Conservation (phyloP, 768 basidiomycete genomes). For the Sarcodon sp. region DNA sequence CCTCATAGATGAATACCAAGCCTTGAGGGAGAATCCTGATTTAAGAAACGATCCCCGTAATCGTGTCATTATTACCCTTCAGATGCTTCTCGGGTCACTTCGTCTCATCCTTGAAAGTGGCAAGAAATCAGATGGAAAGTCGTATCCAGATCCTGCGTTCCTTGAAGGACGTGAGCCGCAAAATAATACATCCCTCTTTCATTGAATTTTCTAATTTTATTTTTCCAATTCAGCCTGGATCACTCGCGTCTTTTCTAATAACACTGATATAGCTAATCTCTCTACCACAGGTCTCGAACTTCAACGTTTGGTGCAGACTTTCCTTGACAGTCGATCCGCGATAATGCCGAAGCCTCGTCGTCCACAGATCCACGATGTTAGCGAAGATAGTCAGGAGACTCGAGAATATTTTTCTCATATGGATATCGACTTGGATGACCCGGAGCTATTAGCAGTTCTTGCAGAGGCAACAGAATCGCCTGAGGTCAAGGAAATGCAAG, state of each 20-base stretch:
- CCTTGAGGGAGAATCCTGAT: slow-evolving; percentile 3
- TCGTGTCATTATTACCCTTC: slow-evolving; percentile 26
- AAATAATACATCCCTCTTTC: neutral
- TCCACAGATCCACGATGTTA: slow-evolving; percentile 13
- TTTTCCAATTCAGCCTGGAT: slow-evolving; percentile 39
- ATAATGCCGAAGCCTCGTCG: slow-evolving; percentile 31
- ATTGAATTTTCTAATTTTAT: neutral
- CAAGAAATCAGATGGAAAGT: slow-evolving; percentile 14
- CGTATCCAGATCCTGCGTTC: slow-evolving; percentile 52
- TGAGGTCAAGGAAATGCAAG: slow-evolving; percentile 17
- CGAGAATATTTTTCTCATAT: slow-evolving; percentile 63
- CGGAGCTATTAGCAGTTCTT: slow-evolving; percentile 41
- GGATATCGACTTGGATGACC: slow-evolving; percentile 50
- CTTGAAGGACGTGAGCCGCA: slow-evolving; percentile 36
- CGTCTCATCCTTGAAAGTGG: slow-evolving; percentile 34
- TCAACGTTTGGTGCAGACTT: slow-evolving; percentile 41
- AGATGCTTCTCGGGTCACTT: slow-evolving; percentile 43
- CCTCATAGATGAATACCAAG: slow-evolving; percentile 44
- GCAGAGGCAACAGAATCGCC: slow-evolving; percentile 19
- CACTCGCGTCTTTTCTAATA: slow-evolving; percentile 30
- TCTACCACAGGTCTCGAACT: slow-evolving; percentile 39
- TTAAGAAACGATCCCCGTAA: slow-evolving; percentile 6
- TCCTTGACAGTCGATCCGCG: slow-evolving; percentile 42
- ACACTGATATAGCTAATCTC: slow-evolving; percentile 26
- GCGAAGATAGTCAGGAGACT: slow-evolving; percentile 48